These are phyloP conservation scores for Intubia oerlemansii DNA, from an alignment of 2,329 filamentous ascomycete species.

Conservation along the genomic window DNA sequence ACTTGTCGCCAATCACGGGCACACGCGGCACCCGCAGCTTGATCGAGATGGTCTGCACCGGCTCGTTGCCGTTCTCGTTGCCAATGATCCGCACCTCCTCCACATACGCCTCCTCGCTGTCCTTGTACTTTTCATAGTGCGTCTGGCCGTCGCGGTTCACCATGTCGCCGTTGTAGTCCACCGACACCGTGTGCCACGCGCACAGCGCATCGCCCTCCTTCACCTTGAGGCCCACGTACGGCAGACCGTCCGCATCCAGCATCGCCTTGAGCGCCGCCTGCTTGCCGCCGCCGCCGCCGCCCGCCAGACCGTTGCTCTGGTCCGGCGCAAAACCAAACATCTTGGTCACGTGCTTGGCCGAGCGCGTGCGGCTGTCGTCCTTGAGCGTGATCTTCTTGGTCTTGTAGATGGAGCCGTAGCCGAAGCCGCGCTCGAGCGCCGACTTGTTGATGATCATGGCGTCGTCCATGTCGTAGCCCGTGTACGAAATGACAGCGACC, in stretches of 20 bases:
- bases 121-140: slow-evolving; percentile 86
- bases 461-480: slow-evolving; percentile 99
- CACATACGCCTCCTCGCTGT: slow-evolving; percentile 67
- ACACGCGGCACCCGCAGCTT: slow-evolving; percentile 82
- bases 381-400: slow-evolving; percentile 79
- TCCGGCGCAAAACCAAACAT: slow-evolving; percentile 82
- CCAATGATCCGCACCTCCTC: slow-evolving; percentile 88
- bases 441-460: slow-evolving; percentile 99
- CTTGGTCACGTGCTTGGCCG: slow-evolving; percentile 49
- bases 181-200: slow-evolving; percentile 74
- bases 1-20: slow-evolving; percentile 94
- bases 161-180: slow-evolving; percentile 56
- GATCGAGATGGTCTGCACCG: slow-evolving; percentile 71
- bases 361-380: slow-evolving; percentile 49
- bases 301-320: slow-evolving; percentile 45
- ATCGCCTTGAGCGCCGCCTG: slow-evolving; percentile 33
- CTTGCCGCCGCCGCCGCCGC: too few relatives aligned
- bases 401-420: slow-evolving; percentile 93
- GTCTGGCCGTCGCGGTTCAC: slow-evolving; percentile 73
- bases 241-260: slow-evolving; percentile 75
- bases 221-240: slow-evolving; percentile 57
- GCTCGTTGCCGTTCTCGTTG: slow-evolving; percentile 62
- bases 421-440: slow-evolving; percentile 85
- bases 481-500: slow-evolving; percentile 96
- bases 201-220: slow-evolving; percentile 67